Base-by-base conservation (phyloP, 1,139 yeast species). In the Yamadazyma sp. region DNA sequence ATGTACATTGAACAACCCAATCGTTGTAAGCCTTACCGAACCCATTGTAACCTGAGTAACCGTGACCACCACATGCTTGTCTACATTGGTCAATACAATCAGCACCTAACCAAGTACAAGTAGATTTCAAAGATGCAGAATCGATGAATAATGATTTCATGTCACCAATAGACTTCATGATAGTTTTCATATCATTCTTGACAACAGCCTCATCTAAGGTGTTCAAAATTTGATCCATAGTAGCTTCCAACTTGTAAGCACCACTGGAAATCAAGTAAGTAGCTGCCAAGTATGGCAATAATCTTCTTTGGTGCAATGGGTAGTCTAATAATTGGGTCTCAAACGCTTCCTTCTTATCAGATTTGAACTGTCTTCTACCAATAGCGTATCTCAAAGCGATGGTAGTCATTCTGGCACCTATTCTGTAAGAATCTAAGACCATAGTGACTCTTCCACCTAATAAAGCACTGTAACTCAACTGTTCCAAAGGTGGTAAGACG, bases 11-110 rank as follows among this genome's bases (percentile, higher is more conserved):
- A 36, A 89, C 97, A 25, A 87, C 95, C 89, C 96, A 91, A 62
- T 89, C 97, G 47, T 79, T 77, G 64, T 79, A 87, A 24, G 91
- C 92, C 59, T 85, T 87, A 40, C 95, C 96, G 58, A 89, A 87
- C 3, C 92, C 96, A 50, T 87, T 80, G 68, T 89, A 89, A 15
- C 91, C 79, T 18, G 95, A 87, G 65, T 89, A 89, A 33, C 97
- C 97, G 58, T 88, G 96, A 37, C 97, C 97, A 64, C 97, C 97
- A 67, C 96, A 89, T n/a, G 95, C 78, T 69, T 89, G 97, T 66
- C 97, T 80, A 48, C 89, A 77, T 66, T 89, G 89, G 58, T 87
- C 96, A 56, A 89, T 89, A 51, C 84, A 70, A 42, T 77, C 78
- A 37, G 89, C 81, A 33, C 87, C 79, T 36, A 82, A 74, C 97